Evolutionary conservation across 305 asterid genomes (phyloP).

Genomic region (Solanum chacoense): DNA sequence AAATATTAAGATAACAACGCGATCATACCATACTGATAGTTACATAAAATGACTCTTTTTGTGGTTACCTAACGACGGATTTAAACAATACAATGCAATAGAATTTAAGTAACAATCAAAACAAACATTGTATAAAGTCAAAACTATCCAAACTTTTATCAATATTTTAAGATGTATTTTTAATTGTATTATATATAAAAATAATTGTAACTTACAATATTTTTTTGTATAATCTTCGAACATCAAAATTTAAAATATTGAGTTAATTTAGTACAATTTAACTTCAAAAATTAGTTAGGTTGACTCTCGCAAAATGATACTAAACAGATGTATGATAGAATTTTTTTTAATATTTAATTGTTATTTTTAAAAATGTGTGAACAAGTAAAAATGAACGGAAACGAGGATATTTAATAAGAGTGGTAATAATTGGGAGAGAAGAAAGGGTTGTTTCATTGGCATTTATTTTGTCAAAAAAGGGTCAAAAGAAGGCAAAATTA

Average conservation of each 20-base stretch:
- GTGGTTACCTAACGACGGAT: no score
- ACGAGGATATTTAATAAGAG: background rate
- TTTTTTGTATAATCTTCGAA: no score
- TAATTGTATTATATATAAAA: no score
- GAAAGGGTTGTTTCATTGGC: background rate
- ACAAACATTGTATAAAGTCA: no score
- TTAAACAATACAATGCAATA: no score
- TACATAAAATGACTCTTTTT: no score
- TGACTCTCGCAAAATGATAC: background rate
- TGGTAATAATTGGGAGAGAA: background rate
- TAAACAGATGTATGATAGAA: no score
- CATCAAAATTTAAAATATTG: background rate
- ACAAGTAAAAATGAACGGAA: background rate
- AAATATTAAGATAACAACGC: no score
- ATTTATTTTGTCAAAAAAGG: background rate
- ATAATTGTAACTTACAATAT: no score
- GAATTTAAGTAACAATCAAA: no score
- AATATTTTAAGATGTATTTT: background rate
- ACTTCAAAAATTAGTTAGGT: fast-evolving
- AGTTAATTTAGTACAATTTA: no score
- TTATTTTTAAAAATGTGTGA: background rate
- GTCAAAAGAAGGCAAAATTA: background rate
- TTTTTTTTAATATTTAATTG: no score
- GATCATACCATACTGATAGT: fast-evolving
- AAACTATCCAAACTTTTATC: fast-evolving